Evolutionary conservation across 805 yeast genomes (phyloP), one percentile per base, ranked within the genome.

Genomic region (Kodamaea nitidulidarum): DNA sequence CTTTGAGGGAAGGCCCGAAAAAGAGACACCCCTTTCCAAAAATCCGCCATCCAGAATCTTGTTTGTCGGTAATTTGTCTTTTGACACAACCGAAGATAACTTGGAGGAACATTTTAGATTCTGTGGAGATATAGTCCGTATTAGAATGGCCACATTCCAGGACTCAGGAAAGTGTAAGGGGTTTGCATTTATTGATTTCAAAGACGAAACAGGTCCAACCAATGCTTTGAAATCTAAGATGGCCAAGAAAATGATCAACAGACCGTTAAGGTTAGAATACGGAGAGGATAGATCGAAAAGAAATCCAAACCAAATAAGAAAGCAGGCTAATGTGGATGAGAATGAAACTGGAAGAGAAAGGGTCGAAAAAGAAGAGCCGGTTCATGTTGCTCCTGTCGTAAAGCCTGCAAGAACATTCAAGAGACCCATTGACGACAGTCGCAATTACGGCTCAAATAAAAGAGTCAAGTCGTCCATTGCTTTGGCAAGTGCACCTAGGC

Each of bases 81-180:
- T 88, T 55, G 97, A 90, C 56, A 86, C 97, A 7, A 85, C 95
- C 1, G 80, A 84, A 44, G 95, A 84, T 21, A 61, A 80, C 46
- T 66, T 91, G 32, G 80, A 78, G 47, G 83, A 79, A 50, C 95
- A 86, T 46, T 91, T 91, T 70, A 83, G 84, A 61, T 91, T 84
- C 53, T 88, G 95, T 64, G 97, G 98, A 28, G 88, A 84, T 46
- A 91, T 95, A 43, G 64, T 71, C 20, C 78, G 78, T 48, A 78
- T 91, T 39, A 77, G 98, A 60, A 91, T 90, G 95, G 98, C 98
- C 3, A 90, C 98, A n/a, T 91, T 91, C 63, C 88, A 93, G 63
- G 98, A 91, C 58, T 69, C 84, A 36, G 98, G 97, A 1, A 91
- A 90, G 58, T 91, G 98, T 70, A 93, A 93, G 61, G 98, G 98